A percentile compares a stretch with the other conserved stretches of the same genome.
These are phyloP conservation scores for Chromera velia DNA, from an alignment of 73 alveolate species.

Conservation along the genomic window DNA sequence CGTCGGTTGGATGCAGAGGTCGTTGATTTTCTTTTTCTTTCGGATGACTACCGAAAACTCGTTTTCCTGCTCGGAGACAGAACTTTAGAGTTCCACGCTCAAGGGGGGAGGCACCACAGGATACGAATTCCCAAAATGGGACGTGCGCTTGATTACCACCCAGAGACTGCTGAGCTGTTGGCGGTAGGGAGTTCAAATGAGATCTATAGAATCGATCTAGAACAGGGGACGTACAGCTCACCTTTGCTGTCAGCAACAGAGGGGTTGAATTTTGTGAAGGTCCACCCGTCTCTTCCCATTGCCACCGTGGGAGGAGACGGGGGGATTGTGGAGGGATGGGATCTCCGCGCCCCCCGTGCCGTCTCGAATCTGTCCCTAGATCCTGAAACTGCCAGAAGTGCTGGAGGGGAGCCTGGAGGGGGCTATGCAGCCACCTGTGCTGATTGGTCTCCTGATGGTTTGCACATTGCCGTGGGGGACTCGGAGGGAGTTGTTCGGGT, in stretches of 20 bases:
- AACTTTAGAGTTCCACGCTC: conserved; percentile 90
- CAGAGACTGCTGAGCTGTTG: conserved; percentile 74
- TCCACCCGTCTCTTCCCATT: conserved; percentile 28
- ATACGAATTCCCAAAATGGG: conserved; percentile 59
- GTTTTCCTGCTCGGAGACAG: conserved; percentile 80
- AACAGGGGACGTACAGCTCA: conserved; percentile 25
- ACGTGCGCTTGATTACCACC: conserved; percentile 80
- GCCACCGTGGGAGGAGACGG: conserved; percentile 27
- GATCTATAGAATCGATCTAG: conserved; percentile 68
- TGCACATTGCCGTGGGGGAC: too few species aligned
- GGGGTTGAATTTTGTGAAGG: not conserved
- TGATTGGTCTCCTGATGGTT: too few species aligned
- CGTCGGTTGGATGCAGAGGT: conserved; percentile 81
- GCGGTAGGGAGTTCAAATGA: conserved; percentile 86
- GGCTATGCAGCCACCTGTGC: too few species aligned
- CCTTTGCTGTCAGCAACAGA: conserved; percentile 5
- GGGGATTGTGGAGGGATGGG: conserved; percentile 30
- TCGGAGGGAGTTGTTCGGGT: conserved; percentile 39
- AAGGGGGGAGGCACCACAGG: conserved; percentile 51
- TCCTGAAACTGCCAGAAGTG: too few species aligned
- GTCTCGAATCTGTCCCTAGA: too few species aligned
- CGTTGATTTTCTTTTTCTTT: conserved; percentile 66
- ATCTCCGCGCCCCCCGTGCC: conserved; percentile 13
- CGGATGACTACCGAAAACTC: conserved; percentile 83
- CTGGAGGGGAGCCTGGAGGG: too few species aligned